phyloP scores from a whole-genome alignment of 1,284 basidiomycete genomes.

The Leucoagaricus sp. region DNA sequence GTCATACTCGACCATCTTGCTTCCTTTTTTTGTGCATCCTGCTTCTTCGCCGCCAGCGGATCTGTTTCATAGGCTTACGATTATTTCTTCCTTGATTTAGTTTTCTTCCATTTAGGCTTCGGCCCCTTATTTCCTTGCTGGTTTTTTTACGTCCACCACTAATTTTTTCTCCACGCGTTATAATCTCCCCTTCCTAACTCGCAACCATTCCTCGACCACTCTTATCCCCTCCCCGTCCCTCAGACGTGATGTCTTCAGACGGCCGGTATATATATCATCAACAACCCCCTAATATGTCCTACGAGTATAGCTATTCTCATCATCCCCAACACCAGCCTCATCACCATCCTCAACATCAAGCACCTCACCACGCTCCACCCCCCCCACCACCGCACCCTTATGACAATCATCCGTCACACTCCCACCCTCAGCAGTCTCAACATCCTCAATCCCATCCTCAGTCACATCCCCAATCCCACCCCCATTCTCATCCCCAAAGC shows the following conservation, averaged over 20 bases:
- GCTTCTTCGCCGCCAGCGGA: slow-evolving; percentile 8
- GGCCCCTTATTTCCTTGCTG: slow-evolving; percentile 9
- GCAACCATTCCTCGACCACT: background rate
- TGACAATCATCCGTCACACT: slow-evolving; percentile 22
- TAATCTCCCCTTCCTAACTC: background rate
- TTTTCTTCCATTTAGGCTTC: slow-evolving; percentile 6
- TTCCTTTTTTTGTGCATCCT: background rate
- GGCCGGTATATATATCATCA: slow-evolving; percentile 58
- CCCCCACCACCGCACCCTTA: slow-evolving; percentile 20
- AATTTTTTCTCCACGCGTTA: slow-evolving; percentile 7
- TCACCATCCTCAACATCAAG: slow-evolving; percentile 13
- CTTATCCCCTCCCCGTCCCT: background rate
- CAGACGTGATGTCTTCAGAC: slow-evolving; percentile 50
- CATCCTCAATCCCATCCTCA: slow-evolving; percentile 13
- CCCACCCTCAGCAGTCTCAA: slow-evolving; percentile 21
- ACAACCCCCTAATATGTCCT: slow-evolving; percentile 43
- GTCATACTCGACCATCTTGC: background rate
- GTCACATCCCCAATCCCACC: slow-evolving; percentile 7
- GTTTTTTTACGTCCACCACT: slow-evolving; percentile 10
- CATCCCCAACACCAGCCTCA: slow-evolving; percentile 17
- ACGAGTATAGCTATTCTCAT: slow-evolving; percentile 42
- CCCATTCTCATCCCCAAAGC: slow-evolving; percentile 12
- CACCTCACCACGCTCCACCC: slow-evolving; percentile 12
- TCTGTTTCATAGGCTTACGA: slow-evolving; percentile 13
- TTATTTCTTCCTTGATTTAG: slow-evolving; percentile 14